Evolutionary conservation across 139 green algal species (phyloP).

Genomic region (Closterium sp.): DNA sequence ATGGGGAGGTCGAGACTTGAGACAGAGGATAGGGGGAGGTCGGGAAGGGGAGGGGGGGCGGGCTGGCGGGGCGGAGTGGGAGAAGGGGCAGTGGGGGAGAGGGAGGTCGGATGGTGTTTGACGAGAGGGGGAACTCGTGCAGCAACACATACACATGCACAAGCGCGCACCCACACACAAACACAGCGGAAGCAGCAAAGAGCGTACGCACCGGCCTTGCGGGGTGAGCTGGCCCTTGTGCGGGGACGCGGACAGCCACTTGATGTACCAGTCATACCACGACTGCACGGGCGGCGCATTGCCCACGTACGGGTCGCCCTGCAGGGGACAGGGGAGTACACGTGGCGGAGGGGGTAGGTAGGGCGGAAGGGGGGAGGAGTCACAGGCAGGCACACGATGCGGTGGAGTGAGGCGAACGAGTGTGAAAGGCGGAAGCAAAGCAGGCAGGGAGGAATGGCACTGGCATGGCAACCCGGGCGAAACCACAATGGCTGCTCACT

Average conservation of each 20-base stretch:
- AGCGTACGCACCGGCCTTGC: background rate
- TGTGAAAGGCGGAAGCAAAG: no score
- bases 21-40: no score
- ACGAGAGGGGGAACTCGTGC: no score
- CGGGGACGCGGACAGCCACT: constrained; percentile 26
- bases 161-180: no score
- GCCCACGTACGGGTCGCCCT: background rate
- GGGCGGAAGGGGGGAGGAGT: no score
- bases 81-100: background rate
- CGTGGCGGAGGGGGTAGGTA: background rate
- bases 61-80: background rate
- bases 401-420: no score
- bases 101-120: background rate
- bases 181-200: background rate
- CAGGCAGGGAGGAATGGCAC: no score
- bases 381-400: no score
- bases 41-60: background rate
- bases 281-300: background rate
- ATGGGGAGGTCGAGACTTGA: background rate
- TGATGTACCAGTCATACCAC: constrained; percentile 39
- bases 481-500: background rate
- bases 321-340: background rate
- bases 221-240: background rate
- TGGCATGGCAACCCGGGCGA: no score
- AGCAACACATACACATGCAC: no score